These are phyloP conservation scores for Plasmodium relictum DNA, from an alignment of 169 alveolate species.

Conservation along the genomic window DNA sequence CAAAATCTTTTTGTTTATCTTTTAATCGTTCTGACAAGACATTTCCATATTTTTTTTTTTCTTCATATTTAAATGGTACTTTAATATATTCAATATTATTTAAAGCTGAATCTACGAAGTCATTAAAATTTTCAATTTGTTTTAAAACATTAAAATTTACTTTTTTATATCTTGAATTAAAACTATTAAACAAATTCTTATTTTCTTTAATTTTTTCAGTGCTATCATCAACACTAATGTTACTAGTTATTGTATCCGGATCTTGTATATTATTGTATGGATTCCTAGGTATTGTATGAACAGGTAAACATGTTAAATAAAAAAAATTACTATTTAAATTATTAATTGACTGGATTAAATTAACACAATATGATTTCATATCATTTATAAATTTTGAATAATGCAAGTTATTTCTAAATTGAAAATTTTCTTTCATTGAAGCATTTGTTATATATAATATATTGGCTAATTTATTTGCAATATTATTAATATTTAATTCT, in stretches of 20 bases:
- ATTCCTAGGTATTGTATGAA: conserved; percentile 59
- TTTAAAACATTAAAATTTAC: background rate
- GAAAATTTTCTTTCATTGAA: conserved; percentile 66
- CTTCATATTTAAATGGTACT: conserved; percentile 20
- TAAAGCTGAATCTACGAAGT: conserved; percentile 33
- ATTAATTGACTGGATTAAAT: conserved; percentile 52
- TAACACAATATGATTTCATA: conserved; percentile 75
- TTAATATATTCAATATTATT: conserved; percentile 50
- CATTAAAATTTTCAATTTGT: conserved; percentile 51
- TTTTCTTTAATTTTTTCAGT: conserved; percentile 39
- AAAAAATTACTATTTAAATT: conserved; percentile 40
- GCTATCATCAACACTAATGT: conserved; percentile 47
- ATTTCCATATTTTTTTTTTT: conserved; percentile 30
- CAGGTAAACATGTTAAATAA: conserved; percentile 59
- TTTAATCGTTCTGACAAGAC: conserved; percentile 58
- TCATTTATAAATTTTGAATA: conserved; percentile 69
- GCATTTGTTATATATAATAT: conserved; percentile 54
- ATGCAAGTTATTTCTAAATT: conserved; percentile 19
- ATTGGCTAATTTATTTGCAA: conserved; percentile 70
- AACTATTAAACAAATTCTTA: conserved; percentile 1
- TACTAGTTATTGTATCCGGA: conserved; percentile 41
- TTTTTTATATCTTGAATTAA: conserved; percentile 15
- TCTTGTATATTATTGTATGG: conserved; percentile 54
- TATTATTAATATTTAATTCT: conserved; percentile 37
- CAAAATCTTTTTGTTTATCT: conserved; percentile 34